Evolutionary conservation across 106 monocot species (phyloP).

Genomic region (Triglochin maritima): DNA sequence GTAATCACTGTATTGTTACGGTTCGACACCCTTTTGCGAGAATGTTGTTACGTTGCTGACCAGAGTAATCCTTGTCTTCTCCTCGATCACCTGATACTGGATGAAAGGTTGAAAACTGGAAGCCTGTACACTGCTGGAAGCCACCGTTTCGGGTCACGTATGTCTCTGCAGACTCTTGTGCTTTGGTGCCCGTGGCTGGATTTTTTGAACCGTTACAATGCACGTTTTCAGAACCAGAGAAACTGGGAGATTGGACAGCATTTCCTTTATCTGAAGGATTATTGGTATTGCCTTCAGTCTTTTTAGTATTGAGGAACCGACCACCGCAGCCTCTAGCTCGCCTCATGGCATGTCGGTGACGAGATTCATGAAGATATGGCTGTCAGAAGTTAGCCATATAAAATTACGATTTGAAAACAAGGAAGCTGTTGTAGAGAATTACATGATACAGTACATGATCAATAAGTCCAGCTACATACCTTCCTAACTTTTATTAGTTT

Average conservation of each 20-base stretch:
- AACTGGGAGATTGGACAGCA: neutral
- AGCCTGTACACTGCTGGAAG: neutral
- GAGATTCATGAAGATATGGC: conserved; percentile 88
- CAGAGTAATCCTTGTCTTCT: conserved; percentile 2
- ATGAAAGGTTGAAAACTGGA: neutral
- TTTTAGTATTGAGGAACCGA: conserved; percentile 64
- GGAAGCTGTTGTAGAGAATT: neutral
- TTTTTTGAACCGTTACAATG: neutral
- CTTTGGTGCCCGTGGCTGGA: neutral
- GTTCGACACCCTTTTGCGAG: neutral
- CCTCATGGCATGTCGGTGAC: conserved; percentile 65
- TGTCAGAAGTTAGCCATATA: conserved; percentile 8
- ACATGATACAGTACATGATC: neutral
- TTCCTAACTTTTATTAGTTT: conserved; percentile 56
- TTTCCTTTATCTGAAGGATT: neutral
- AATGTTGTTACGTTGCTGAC: conserved; percentile 2
- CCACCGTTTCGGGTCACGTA: neutral
- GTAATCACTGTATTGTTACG: neutral
- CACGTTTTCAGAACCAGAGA: neutral
- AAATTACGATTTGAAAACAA: neutral
- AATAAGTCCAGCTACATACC: conserved; percentile 18
- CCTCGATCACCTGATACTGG: neutral
- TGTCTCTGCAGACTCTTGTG: neutral
- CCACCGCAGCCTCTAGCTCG: conserved; percentile 62
- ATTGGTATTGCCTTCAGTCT: neutral